Evolutionary conservation across 2,329 filamentous ascomycete genomes (phyloP).

Genomic region (Tolypocladium album): DNA sequence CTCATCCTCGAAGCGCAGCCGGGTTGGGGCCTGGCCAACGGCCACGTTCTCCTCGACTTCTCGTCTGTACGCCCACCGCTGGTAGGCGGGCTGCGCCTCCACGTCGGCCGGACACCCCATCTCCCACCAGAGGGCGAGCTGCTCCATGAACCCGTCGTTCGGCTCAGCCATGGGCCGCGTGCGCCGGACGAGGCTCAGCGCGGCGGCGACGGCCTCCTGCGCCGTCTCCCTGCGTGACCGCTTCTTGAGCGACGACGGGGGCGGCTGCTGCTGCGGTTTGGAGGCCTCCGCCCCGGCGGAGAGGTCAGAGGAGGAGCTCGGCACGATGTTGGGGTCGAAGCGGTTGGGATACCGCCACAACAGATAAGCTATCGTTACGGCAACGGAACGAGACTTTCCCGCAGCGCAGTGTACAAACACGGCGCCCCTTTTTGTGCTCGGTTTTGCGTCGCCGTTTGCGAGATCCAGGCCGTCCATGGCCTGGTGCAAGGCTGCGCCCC

Average conservation of each 20-base stretch:
- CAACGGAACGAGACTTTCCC: slow-evolving; percentile 88
- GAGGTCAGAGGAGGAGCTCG: slow-evolving; percentile 10
- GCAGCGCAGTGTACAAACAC: slow-evolving; percentile 70
- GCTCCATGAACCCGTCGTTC: slow-evolving; percentile 83
- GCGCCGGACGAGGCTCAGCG: slow-evolving; percentile 58
- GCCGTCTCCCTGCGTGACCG: slow-evolving; percentile 24
- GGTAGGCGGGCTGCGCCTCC: slow-evolving; percentile 64
- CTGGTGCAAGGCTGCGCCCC: slow-evolving; percentile 1
- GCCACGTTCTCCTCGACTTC: slow-evolving; percentile 50
- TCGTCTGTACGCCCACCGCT: slow-evolving; percentile 52
- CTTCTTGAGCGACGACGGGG: slow-evolving; percentile 3
- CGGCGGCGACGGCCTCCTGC: slow-evolving; percentile 40
- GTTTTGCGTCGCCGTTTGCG: not conserved
- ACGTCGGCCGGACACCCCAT: slow-evolving; percentile 67
- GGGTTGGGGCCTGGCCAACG: slow-evolving; percentile 68
- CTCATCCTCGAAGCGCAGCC: slow-evolving; percentile 75
- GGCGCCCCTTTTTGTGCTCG: slow-evolving; percentile 19
- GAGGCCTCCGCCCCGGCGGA: not conserved
- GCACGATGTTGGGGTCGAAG: slow-evolving; percentile 30
- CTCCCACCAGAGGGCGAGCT: slow-evolving; percentile 75
- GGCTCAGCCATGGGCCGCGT: slow-evolving; percentile 73
- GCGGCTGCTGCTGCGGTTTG: not conserved
- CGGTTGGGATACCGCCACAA: slow-evolving; percentile 54
- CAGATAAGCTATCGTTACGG: slow-evolving; percentile 74
- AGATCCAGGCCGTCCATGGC: slow-evolving; percentile 2